Percentiles rank a stretch among this genome's conserved stretches.
Conservation (phyloP, 768 basidiomycete genomes). For the Tricholoma sp. region DNA sequence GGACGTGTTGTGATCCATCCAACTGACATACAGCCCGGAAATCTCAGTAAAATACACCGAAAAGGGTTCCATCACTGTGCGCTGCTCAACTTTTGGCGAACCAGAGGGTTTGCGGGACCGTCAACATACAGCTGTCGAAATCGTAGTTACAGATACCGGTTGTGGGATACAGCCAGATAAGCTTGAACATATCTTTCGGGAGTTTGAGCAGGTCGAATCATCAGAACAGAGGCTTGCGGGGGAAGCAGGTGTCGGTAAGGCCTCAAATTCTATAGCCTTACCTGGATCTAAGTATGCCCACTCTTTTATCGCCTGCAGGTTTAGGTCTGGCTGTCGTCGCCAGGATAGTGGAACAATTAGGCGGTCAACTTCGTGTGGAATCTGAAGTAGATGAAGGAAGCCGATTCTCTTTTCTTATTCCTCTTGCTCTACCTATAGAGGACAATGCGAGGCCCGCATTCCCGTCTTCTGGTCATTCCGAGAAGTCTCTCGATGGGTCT, state of each 20-base stretch:
- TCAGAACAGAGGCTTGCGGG: slow-evolving; percentile 30
- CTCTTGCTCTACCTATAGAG: slow-evolving; percentile 41
- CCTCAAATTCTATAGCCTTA: not conserved
- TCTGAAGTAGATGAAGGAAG: slow-evolving; percentile 64
- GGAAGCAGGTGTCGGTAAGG: slow-evolving; percentile 45
- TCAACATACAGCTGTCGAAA: slow-evolving; percentile 56
- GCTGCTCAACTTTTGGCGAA: slow-evolving; percentile 47
- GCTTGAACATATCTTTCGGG: slow-evolving; percentile 72
- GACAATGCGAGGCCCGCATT: slow-evolving; percentile 5
- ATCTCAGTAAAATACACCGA: slow-evolving; percentile 68
- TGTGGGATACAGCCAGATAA: slow-evolving; percentile 63
- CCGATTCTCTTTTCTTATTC: slow-evolving; percentile 67
- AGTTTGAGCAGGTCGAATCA: slow-evolving; percentile 73
- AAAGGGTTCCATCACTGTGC: slow-evolving; percentile 54
- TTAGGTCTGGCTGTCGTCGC: slow-evolving; percentile 79
- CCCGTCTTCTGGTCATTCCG: slow-evolving; percentile 13
- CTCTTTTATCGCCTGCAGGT: slow-evolving; percentile 27
- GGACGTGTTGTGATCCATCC: not conserved
- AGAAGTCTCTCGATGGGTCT: slow-evolving; percentile 15
- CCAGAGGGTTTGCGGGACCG: slow-evolving; percentile 42
- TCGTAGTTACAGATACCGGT: slow-evolving; percentile 68
- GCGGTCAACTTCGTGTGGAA: slow-evolving; percentile 75
- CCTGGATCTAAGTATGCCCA: not conserved
- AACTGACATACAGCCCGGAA: not conserved
- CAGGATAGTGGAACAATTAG: slow-evolving; percentile 72